Evolutionary conservation across 345 rosid species (phyloP).

Genomic region (Theobroma cacao): DNA sequence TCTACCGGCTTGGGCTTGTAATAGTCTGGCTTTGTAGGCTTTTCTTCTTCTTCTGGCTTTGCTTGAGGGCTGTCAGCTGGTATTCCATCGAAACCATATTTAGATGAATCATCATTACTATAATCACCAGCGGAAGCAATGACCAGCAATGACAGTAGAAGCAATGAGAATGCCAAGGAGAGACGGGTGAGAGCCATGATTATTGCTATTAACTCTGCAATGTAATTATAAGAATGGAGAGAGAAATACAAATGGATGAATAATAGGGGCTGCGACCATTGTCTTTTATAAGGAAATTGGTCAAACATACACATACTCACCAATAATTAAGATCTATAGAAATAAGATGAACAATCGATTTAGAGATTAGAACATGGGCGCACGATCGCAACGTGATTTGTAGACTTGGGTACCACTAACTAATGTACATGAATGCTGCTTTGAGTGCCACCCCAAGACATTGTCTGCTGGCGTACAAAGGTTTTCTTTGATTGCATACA

Average conservation of each 20-base stretch:
- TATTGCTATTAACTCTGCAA: neutral
- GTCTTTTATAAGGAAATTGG: neutral
- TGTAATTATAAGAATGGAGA: neutral
- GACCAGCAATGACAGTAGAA: neutral
- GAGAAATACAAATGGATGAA: neutral
- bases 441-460: neutral
- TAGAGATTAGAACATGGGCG: neutral
- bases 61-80: neutral
- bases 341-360: neutral
- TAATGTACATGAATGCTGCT: neutral
- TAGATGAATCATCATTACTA: neutral
- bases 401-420: neutral
- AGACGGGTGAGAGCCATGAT: constrained; percentile 12
- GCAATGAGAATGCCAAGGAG: constrained; percentile 1
- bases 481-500: neutral
- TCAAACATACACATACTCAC: neutral
- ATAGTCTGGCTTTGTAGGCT: neutral
- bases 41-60: neutral
- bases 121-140: constrained; percentile 7
- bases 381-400: neutral
- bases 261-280: neutral
- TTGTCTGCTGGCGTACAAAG: neutral
- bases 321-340: neutral
- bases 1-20: neutral
- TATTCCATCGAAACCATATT: constrained; percentile 6